Percentiles rank a stretch among this genome's conserved stretches.
Evolutionary conservation across 208 protist genomes (phyloP).

Genomic region (Herpetomonas tarakana): DNA sequence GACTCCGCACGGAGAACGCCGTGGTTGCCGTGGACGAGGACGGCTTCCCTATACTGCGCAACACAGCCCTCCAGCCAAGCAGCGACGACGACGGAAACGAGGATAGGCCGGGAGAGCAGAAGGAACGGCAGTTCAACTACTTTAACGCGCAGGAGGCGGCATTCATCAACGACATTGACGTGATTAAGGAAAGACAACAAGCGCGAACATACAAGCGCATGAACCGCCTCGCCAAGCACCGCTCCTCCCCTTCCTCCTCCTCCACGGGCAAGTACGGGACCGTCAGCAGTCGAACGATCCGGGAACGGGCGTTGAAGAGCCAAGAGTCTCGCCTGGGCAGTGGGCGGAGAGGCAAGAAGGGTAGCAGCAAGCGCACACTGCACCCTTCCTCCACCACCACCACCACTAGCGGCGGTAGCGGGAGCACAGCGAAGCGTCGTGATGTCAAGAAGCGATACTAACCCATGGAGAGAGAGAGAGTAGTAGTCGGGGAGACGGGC

Average conservation of each 20-base stretch:
- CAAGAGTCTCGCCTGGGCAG: background rate
- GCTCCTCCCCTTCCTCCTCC: background rate
- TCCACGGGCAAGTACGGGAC: background rate
- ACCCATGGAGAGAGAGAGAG: too few relatives aligned
- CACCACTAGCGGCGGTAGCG: too few relatives aligned
- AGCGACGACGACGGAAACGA: constrained; percentile 1
- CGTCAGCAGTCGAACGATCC: background rate
- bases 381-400: background rate
- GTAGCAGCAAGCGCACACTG: background rate
- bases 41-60: constrained; percentile 31
- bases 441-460: too few relatives aligned
- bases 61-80: constrained; percentile 29
- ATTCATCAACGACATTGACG: constrained; percentile 70
- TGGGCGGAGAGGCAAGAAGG: background rate
- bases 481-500: too few relatives aligned
- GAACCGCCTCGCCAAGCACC: constrained; percentile 1
- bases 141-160: constrained; percentile 61
- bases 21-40: constrained; percentile 23
- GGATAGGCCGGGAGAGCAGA: background rate
- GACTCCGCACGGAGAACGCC: constrained; percentile 40
- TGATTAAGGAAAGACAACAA: constrained; percentile 54
- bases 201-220: constrained; percentile 14
- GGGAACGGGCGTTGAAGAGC: background rate
- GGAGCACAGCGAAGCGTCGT: too few relatives aligned
- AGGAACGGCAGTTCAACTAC: constrained; percentile 47